These are phyloP conservation scores for Euphrasia confusa DNA, from an alignment of 257 asterid species.

Conservation along the genomic window DNA sequence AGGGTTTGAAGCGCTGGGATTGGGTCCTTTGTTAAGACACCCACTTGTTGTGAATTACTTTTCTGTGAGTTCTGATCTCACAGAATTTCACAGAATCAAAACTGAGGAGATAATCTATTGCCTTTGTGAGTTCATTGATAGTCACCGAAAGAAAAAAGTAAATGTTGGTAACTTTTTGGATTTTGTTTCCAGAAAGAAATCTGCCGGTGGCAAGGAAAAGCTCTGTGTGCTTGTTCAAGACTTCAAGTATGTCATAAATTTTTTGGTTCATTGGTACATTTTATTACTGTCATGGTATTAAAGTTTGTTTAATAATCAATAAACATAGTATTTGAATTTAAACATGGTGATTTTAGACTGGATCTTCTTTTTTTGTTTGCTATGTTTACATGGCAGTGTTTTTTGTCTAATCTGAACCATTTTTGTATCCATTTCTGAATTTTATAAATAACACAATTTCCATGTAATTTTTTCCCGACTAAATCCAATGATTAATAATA, in stretches of 20 bases:
- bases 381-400: not conserved
- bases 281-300: not conserved
- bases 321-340: too few relatives aligned
- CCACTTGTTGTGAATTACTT: slow-evolving; percentile 76
- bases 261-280: not conserved
- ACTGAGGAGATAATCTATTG: slow-evolving; percentile 56
- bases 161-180: slow-evolving; percentile 54
- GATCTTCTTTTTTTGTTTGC: not conserved
- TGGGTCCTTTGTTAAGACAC: slow-evolving; percentile 85
- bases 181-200: slow-evolving; percentile 53
- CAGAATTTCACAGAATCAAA: slow-evolving; percentile 56
- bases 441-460: slow-evolving; percentile 11
- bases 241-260: slow-evolving; percentile 55
- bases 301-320: not conserved
- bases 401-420: slow-evolving; percentile 3
- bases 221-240: slow-evolving; percentile 73
- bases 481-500: slow-evolving; percentile 4
- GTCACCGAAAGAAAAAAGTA: slow-evolving; percentile 36
- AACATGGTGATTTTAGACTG: not conserved
- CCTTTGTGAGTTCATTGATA: slow-evolving; percentile 62
- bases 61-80: slow-evolving; percentile 49
- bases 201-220: slow-evolving; percentile 53
- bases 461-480: not conserved
- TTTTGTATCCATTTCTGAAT: slow-evolving; percentile 1
- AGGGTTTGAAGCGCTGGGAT: slow-evolving; percentile 72